phyloP scores from a whole-genome alignment of 176 grass and related monocot species.

The Dendrocalamus sinicus region DNA sequence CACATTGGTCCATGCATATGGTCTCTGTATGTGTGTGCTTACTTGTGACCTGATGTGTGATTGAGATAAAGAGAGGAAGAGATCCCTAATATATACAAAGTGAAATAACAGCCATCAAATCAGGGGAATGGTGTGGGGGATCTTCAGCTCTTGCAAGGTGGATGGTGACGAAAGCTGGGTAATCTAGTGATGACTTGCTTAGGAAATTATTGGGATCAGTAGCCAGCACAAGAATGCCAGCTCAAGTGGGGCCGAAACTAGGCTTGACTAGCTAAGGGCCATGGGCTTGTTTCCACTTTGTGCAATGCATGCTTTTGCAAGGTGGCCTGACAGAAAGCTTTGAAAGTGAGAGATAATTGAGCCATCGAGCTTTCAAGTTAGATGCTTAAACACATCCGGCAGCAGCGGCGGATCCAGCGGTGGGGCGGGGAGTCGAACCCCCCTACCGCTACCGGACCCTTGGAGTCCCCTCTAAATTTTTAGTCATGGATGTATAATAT shows the following conservation, averaged over 20 bases:
- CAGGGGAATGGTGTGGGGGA: neutral
- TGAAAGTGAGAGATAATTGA: neutral
- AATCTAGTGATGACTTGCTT: neutral
- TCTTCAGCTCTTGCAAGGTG: constrained; percentile 4
- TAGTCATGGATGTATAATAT: too few relatives aligned
- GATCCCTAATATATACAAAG: neutral
- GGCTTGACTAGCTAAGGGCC: neutral
- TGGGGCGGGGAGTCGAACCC: too few relatives aligned
- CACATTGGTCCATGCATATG: neutral
- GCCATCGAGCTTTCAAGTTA: neutral
- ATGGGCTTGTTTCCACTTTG: neutral
- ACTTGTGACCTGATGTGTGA: neutral
- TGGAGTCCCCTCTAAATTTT: too few relatives aligned
- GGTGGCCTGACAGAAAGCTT: neutral
- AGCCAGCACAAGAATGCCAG: neutral
- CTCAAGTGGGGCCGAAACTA: neutral
- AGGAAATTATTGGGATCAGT: neutral
- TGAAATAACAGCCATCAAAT: neutral
- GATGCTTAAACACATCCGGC: neutral
- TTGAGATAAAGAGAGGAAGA: neutral
- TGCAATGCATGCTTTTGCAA: neutral
- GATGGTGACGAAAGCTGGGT: neutral
- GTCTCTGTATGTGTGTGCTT: too few relatives aligned
- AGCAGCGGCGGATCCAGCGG: too few relatives aligned
- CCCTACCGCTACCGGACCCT: too few relatives aligned